Base-by-base conservation (phyloP, 306 rosid species). In the Spatholobus suberectus region DNA sequence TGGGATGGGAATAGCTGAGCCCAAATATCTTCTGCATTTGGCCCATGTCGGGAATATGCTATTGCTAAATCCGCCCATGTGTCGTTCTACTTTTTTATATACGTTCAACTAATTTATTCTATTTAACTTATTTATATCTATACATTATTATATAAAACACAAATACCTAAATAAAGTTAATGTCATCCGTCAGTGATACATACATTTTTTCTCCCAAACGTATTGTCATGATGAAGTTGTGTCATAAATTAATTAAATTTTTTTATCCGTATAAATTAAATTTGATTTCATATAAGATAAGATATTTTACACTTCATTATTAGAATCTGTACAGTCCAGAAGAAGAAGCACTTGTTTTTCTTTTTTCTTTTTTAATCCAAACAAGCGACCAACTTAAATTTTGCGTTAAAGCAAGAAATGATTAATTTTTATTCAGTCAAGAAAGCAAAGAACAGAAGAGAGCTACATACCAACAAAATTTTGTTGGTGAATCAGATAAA, bases 331-430 rank as follows among this genome's bases (percentile, higher is more conserved):
- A 15, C 17, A 18, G 44, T 27, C 32, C 5, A 11, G 21, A 73
- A 52, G 43, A 63, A 44, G 44, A 54, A 3, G 29, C 15, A 2
- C 44, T 80, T 55, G 13, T 55, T 70, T 70, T 10, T 58, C 67
- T 26, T 59, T 59, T 26, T 59, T 21, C 0, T 61, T 24, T 65
- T n/a, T 66, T n/a, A 35, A 17, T 37, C 17, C 9, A 23, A 43
- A 70, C 2, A 41, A 12, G 52, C 20, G 12, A 27, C 40, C 18
- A 34, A 8, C 70, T 74, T 63, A 54, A 38, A 38, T 20, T 82
- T 75, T 52, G 58, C 75, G 81, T 66, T 70, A 82, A 66, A 29
- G 26, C 70, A 75, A 82, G 62, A 75, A 81, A 62, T 49, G 0
- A 40, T 62, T 49, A 0, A 40, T 35, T 49, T 72, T 73, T 63